phyloP scores from a whole-genome alignment of 2,329 filamentous ascomycete genomes.

The Xylaria sp. region DNA sequence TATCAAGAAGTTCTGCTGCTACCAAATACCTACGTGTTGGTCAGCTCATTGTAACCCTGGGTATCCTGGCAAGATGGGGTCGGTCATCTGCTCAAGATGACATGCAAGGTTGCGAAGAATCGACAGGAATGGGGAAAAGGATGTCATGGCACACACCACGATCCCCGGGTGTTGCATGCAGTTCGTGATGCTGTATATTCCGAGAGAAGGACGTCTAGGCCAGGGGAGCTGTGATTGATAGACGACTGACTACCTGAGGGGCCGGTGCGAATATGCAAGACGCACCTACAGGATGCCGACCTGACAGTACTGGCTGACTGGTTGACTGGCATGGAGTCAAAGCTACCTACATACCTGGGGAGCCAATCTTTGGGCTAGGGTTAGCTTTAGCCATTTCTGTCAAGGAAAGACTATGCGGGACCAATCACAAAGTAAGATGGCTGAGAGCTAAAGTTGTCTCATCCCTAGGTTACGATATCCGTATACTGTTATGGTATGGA shows the following conservation, averaged over 20 bases:
- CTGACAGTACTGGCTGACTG: background rate
- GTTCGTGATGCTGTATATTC: background rate
- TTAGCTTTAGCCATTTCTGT: slow-evolving; percentile 17
- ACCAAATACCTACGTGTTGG: too few species aligned
- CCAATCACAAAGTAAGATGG: slow-evolving; percentile 17
- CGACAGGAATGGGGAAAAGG: background rate
- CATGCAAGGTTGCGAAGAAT: background rate
- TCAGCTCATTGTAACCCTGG: background rate
- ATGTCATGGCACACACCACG: background rate
- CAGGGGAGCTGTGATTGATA: background rate
- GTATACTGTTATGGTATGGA: background rate
- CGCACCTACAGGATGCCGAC: background rate
- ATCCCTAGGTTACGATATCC: too few species aligned
- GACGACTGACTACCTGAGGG: background rate
- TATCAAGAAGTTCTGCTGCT: too few species aligned
- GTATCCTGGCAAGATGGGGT: background rate
- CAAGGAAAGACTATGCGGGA: slow-evolving; percentile 21
- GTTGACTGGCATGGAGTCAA: slow-evolving; percentile 4
- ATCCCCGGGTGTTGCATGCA: slow-evolving; percentile 1
- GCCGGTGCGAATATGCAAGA: background rate
- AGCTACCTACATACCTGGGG: background rate
- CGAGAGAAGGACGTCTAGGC: background rate
- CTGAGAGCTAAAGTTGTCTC: slow-evolving; percentile 10
- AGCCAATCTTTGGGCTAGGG: background rate
- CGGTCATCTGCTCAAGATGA: slow-evolving; percentile 2